These are phyloP conservation scores for Nicotiana tabacum DNA, from an alignment of 257 asterid genomes.

Conservation along the genomic window DNA sequence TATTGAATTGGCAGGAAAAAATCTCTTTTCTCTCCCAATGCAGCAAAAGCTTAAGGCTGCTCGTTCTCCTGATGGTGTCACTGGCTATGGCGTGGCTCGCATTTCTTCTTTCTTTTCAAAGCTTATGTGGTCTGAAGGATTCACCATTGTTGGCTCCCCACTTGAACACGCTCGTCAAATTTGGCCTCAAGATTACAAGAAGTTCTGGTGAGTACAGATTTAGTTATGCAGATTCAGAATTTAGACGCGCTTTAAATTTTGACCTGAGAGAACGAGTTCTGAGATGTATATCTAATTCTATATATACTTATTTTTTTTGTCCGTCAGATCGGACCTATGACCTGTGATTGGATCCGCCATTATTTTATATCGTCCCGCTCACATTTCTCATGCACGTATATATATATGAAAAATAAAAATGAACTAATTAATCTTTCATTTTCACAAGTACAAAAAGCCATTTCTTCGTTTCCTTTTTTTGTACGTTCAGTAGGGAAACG, in stretches of 20 bases:
- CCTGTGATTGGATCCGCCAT: too few relatives aligned
- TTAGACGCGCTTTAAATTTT: neutral
- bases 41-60: slow-evolving; percentile 68
- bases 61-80: slow-evolving; percentile 46
- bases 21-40: slow-evolving; percentile 75
- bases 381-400: neutral
- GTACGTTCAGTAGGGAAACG: neutral
- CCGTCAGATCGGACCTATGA: too few relatives aligned
- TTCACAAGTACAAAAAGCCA: neutral
- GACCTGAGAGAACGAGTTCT: too few relatives aligned
- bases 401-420: neutral
- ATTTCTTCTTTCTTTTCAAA: slow-evolving; percentile 80
- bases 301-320: too few relatives aligned
- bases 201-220: slow-evolving; percentile 53
- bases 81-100: slow-evolving; percentile 81
- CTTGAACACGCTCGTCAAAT: slow-evolving; percentile 65
- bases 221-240: neutral
- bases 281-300: too few relatives aligned
- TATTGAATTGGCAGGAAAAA: slow-evolving; percentile 33
- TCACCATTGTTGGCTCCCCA: slow-evolving; percentile 82
- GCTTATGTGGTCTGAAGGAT: slow-evolving; percentile 96
- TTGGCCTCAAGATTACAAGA: slow-evolving; percentile 61
- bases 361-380: neutral
- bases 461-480: neutral
- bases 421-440: neutral